Percentiles rank a stretch among this genome's conserved stretches.
These are phyloP conservation scores for Xenosphaeropsis pyriputrescens DNA, from an alignment of 2,329 filamentous ascomycete genomes.

Conservation along the genomic window DNA sequence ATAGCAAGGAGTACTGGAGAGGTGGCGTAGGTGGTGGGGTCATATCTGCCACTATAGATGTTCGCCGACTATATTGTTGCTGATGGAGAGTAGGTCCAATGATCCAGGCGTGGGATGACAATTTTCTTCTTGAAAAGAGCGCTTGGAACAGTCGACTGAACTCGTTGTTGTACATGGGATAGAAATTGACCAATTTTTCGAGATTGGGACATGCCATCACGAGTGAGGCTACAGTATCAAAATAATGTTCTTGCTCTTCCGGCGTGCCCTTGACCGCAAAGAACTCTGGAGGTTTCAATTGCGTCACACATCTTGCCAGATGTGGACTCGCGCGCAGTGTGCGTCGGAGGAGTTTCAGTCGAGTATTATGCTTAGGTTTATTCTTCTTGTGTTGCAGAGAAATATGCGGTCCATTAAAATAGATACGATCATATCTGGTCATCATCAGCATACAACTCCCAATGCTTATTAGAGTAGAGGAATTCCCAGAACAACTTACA, in stretches of 20 bases:
- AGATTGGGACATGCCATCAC: slow-evolving; percentile 53
- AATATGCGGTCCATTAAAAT: slow-evolving; percentile 42
- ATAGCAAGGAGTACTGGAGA: slow-evolving; percentile 20
- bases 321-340: slow-evolving; percentile 37
- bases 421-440: slow-evolving; percentile 39
- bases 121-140: slow-evolving; percentile 36
- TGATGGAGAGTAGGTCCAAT: slow-evolving; percentile 19
- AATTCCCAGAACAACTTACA: slow-evolving; percentile 2
- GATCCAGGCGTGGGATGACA: slow-evolving; percentile 46
- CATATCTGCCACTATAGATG: too few relatives aligned
- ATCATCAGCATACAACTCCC: neutral
- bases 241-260: slow-evolving; percentile 19
- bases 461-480: slow-evolving; percentile 3
- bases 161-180: slow-evolving; percentile 36
- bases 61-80: slow-evolving; percentile 18
- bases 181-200: slow-evolving; percentile 39
- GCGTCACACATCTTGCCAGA: slow-evolving; percentile 38
- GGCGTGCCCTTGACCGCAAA: slow-evolving; percentile 18
- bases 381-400: slow-evolving; percentile 32
- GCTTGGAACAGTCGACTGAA: slow-evolving; percentile 44
- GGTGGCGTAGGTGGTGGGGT: slow-evolving; percentile 19
- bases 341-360: slow-evolving; percentile 40
- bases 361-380: slow-evolving; percentile 34
- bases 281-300: slow-evolving; percentile 35
- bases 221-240: slow-evolving; percentile 37